A percentile compares a stretch with the other conserved stretches of the same genome.
phyloP scores from a whole-genome alignment of 2,329 filamentous ascomycete species.

The Sporothrix humicola region DNA sequence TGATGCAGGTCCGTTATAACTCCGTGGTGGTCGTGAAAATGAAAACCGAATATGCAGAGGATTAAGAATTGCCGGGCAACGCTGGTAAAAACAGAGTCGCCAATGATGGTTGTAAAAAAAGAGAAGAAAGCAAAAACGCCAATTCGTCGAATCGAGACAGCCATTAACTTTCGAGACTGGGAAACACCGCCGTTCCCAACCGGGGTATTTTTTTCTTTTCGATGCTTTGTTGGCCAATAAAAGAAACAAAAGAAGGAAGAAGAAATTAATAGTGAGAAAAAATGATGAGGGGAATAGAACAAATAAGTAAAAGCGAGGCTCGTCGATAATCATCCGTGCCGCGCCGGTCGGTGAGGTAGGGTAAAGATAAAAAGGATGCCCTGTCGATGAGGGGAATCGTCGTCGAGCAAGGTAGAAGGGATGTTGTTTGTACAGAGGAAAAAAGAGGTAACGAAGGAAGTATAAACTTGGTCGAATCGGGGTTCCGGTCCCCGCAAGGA shows the following conservation, averaged over 20 bases:
- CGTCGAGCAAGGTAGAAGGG: background rate
- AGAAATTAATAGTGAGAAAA: slow-evolving; percentile 1
- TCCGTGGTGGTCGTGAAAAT: slow-evolving; percentile 47
- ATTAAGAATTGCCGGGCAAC: slow-evolving; percentile 30
- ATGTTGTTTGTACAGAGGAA: slow-evolving; percentile 26
- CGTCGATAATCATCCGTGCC: slow-evolving; percentile 44
- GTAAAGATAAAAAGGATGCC: background rate
- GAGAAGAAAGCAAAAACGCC: slow-evolving; percentile 52
- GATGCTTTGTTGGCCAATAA: slow-evolving; percentile 35
- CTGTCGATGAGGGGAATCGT: background rate
- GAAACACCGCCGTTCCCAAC: slow-evolving; percentile 46
- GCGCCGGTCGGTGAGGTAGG: slow-evolving; percentile 42
- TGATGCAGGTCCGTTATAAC: slow-evolving; percentile 45
- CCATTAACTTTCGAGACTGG: slow-evolving; percentile 49
- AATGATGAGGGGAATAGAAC: slow-evolving; percentile 15
- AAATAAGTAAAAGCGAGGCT: slow-evolving; percentile 40
- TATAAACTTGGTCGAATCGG: slow-evolving; percentile 25
- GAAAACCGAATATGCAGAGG: slow-evolving; percentile 43
- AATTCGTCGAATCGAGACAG: slow-evolving; percentile 51
- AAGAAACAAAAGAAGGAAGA: slow-evolving; percentile 37
- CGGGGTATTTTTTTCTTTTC: slow-evolving; percentile 42
- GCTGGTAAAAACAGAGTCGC: slow-evolving; percentile 36
- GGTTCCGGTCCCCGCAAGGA: slow-evolving; percentile 8
- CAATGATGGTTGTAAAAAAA: slow-evolving; percentile 36
- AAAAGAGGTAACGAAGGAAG: slow-evolving; percentile 41